A percentile compares a stretch with the other conserved stretches of the same genome.
These are phyloP conservation scores for Colletotrichum lini DNA, from an alignment of 2,329 filamentous ascomycete genomes.

Conservation along the genomic window DNA sequence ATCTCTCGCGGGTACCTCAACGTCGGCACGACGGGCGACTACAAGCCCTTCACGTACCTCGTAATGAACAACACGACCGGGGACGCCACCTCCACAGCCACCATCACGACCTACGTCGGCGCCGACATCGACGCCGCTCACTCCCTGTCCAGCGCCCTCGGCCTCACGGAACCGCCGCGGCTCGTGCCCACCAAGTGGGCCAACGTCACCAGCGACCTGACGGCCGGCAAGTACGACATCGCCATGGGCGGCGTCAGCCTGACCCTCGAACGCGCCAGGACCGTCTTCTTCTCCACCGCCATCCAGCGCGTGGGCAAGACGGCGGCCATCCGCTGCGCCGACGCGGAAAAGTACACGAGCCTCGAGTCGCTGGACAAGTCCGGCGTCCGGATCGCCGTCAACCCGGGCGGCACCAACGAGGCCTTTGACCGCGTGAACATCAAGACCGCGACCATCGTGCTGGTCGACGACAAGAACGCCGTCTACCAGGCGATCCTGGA, in stretches of 20 bases:
- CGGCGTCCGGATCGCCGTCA: conserved; percentile 36
- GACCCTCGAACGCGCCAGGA: conserved; percentile 29
- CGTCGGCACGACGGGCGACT: conserved; percentile 39
- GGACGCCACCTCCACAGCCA: conserved; percentile 11
- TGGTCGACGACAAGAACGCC: conserved; percentile 40
- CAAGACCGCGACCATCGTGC: conserved; percentile 26
- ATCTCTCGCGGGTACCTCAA: conserved; percentile 37
- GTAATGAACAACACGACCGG: conserved; percentile 26
- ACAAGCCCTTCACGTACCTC: conserved; percentile 42
- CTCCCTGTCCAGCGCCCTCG: conserved; percentile 40
- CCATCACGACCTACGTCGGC: conserved; percentile 40
- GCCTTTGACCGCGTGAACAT: conserved; percentile 41
- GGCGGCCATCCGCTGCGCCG: conserved; percentile 37
- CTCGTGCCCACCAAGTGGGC: conserved; percentile 32
- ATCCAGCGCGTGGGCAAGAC: conserved; percentile 41
- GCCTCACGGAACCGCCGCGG: conserved; percentile 28
- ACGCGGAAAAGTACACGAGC: conserved; percentile 33
- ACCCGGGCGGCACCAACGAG: conserved; percentile 40
- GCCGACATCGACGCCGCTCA: conserved; percentile 41
- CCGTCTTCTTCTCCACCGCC: conserved; percentile 33
- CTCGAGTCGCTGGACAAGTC: conserved; percentile 32
- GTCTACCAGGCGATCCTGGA: conserved; percentile 35
- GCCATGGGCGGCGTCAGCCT: conserved; percentile 41
- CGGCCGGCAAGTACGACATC: conserved; percentile 36
- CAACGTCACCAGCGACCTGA: conserved; percentile 36